Evolutionary conservation across 2,329 filamentous ascomycete species (phyloP).

Genomic region (Pseudogymnoascus sp.): DNA sequence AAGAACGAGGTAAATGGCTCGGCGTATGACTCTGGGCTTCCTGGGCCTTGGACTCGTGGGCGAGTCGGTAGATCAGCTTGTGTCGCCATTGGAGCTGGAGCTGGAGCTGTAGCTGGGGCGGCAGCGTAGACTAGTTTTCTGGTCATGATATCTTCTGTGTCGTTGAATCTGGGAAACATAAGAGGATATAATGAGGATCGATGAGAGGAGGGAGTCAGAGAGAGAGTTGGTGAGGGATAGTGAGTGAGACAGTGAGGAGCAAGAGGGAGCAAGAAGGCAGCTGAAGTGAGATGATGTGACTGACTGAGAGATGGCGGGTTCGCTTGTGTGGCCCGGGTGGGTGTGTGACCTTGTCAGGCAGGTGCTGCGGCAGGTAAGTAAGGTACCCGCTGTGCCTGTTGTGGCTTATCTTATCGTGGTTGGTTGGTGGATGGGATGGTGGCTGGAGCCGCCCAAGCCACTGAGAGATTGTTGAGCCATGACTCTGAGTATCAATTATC

Average conservation of each 20-base stretch:
- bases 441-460: neutral
- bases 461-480: neutral
- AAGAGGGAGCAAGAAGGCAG: neutral
- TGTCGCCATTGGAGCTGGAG: constrained; percentile 15
- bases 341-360: constrained; percentile 5
- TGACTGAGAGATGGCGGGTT: constrained; percentile 2
- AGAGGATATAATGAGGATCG: neutral
- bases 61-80: neutral
- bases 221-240: neutral
- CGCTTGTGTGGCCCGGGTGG: constrained; percentile 10
- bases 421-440: neutral
- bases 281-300: constrained; percentile 11
- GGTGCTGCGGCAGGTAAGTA: neutral
- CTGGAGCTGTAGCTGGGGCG: constrained; percentile 18
- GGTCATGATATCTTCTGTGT: neutral
- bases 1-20: constrained; percentile 84
- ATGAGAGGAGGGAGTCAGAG: neutral
- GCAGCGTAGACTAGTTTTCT: constrained; percentile 6
- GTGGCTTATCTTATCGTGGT: neutral
- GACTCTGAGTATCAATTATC: neutral
- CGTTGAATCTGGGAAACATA: constrained; percentile 4
- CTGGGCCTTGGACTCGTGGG: neutral
- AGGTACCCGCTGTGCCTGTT: neutral
- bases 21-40: constrained; percentile 59
- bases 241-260: neutral